These are phyloP conservation scores for Penicillium argentinense DNA, from an alignment of 495 filamentous ascomycete genomes.

Conservation along the genomic window DNA sequence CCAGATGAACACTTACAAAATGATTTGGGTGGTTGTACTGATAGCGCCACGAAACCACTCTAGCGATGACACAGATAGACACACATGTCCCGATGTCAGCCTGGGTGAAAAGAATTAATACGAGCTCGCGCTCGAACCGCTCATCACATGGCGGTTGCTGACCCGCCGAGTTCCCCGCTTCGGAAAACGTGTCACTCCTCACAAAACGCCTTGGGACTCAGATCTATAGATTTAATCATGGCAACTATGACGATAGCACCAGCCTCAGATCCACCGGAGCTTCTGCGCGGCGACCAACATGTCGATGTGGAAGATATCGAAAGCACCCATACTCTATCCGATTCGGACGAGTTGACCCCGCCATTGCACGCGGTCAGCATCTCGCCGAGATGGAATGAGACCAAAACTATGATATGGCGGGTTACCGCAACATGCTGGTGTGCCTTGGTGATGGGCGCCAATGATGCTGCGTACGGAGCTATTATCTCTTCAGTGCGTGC, in stretches of 20 bases:
- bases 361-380: conserved; percentile 19
- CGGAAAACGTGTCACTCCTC: conserved; percentile 1
- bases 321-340: neutral
- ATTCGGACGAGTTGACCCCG: neutral
- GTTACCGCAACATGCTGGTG: conserved; percentile 21
- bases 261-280: neutral
- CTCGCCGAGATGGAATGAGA: conserved; percentile 24
- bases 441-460: conserved; percentile 65
- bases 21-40: no score
- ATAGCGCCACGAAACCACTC: no score
- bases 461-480: conserved; percentile 71
- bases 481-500: conserved; percentile 46
- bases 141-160: neutral
- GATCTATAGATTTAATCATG: neutral
- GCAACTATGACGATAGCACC: neutral
- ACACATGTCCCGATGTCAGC: no score
- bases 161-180: neutral
- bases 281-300: neutral
- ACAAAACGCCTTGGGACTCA: neutral
- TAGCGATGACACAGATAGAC: no score
- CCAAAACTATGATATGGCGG: conserved; percentile 23
- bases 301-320: neutral
- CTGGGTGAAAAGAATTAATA: no score
- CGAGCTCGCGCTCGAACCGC: neutral
- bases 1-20: no score